Evolutionary conservation across 2,329 filamentous ascomycete species (phyloP), one percentile per base, ranked within the genome.

Genomic region (Byssothecium circinans): DNA sequence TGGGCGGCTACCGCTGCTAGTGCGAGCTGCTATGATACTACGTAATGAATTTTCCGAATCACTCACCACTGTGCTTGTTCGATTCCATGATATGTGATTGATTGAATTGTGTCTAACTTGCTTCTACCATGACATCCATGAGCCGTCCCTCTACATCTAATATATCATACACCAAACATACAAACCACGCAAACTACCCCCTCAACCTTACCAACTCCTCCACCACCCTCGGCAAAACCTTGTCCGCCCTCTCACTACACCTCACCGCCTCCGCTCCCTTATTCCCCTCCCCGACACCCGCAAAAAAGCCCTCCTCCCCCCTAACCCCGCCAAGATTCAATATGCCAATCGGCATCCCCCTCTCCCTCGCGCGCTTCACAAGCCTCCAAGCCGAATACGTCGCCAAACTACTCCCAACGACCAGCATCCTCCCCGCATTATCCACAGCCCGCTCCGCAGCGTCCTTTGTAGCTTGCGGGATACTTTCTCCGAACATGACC

Each of bases 311-410:
- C n/a, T 90, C 86, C 64, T 95, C 88, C 14, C 88, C 87, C 58
- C 89, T 80, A 20, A 91, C 85, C 8, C 89, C 88, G n/a, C 89
- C 88, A 49, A 96, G 79, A 62, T 96, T 97, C 49, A 96, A 75
- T 34, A 96, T 85, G 0, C 86, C 91, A 65, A 97, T 88, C 14
- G 90, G 86, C 83, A 95, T 92, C 1, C 85, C 85, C 53, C 85
- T 81, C 59, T 94, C 88, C 58, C 87, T 86, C 23, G 92, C 94
- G 49, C 86, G 78, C 74, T 91, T 92, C 1, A 88, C 90, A 45
- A 99, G 72, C 48, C 92, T 79, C 91, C 91, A 99, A 0, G 94
- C 94, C 10, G 91, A 96, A 69, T 95, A 97, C 0, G 94, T 97
- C 5, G 94, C 94, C 39, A 97, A 79, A 52, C 89, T 96, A 29